These are phyloP conservation scores for Abelmoschus esculentus DNA, from an alignment of 345 rosid species.

Conservation along the genomic window DNA sequence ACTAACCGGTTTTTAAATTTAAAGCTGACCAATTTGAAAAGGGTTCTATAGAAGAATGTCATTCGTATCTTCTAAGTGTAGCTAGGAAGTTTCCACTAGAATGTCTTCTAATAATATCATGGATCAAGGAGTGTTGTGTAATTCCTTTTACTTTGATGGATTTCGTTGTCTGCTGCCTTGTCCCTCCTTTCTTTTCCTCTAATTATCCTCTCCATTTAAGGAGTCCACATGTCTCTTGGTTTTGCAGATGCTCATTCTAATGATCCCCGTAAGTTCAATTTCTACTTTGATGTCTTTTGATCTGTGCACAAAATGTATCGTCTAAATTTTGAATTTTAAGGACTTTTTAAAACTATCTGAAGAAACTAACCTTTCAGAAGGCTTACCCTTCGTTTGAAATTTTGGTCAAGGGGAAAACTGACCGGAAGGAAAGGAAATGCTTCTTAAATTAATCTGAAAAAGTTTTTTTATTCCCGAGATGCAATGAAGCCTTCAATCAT, in stretches of 20 bases:
- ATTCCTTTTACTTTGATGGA: background rate
- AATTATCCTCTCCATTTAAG: slow-evolving; percentile 1
- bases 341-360: slow-evolving; percentile 3
- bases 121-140: background rate
- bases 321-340: background rate
- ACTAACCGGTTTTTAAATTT: background rate
- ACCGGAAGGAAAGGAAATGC: background rate
- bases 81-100: background rate
- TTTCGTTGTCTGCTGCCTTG: background rate
- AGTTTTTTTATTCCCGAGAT: background rate
- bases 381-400: background rate
- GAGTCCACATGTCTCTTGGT: slow-evolving; percentile 14
- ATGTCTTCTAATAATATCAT: background rate
- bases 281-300: slow-evolving; percentile 15
- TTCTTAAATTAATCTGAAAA: background rate
- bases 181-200: background rate
- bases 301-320: background rate
- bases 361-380: slow-evolving; percentile 5
- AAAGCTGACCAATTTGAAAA: background rate
- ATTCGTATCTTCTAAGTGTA: background rate
- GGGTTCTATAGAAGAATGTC: background rate
- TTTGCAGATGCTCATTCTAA: slow-evolving; percentile 75
- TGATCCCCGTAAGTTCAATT: slow-evolving; percentile 61
- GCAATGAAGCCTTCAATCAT: background rate
- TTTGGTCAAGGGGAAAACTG: background rate